A percentile compares a stretch with the other conserved stretches of the same genome.
Conservation (phyloP, 2,329 filamentous ascomycete genomes). For the Phaeosphaeriaceae sp. region DNA sequence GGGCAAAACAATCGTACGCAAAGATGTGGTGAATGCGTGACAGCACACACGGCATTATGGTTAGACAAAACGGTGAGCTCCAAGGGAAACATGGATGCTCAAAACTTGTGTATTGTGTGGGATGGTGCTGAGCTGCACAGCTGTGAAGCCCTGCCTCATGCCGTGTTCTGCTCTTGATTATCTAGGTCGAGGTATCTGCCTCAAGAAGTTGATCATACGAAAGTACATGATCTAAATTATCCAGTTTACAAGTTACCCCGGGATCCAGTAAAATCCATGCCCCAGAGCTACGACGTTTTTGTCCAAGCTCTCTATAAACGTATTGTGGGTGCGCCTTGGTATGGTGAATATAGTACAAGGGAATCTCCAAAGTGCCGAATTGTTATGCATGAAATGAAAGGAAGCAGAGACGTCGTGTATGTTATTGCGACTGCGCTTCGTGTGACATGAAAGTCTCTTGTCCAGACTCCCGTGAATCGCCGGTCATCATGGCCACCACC, state of each 20-base stretch:
- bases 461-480: constrained; percentile 8
- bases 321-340: neutral
- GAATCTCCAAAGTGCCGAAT: neutral
- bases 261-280: neutral
- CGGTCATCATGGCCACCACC: constrained; percentile 8
- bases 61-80: neutral
- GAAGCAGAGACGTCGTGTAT: neutral
- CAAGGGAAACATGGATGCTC: neutral
- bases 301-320: neutral
- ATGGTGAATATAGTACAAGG: neutral
- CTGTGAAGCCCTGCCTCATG: neutral
- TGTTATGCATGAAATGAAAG: constrained; percentile 5
- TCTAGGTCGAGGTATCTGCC: neutral
- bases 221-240: neutral
- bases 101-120: neutral
- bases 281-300: neutral
- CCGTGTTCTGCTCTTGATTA: neutral
- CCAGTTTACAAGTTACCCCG: neutral
- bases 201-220: neutral
- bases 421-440: constrained; percentile 8
- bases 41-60: neutral
- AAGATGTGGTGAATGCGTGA: neutral
- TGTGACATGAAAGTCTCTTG: constrained; percentile 9
- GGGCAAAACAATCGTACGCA: neutral
- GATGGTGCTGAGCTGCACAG: neutral